Evolutionary conservation across 148 eudicot species (phyloP).

Genomic region (Rhododendron simsii): DNA sequence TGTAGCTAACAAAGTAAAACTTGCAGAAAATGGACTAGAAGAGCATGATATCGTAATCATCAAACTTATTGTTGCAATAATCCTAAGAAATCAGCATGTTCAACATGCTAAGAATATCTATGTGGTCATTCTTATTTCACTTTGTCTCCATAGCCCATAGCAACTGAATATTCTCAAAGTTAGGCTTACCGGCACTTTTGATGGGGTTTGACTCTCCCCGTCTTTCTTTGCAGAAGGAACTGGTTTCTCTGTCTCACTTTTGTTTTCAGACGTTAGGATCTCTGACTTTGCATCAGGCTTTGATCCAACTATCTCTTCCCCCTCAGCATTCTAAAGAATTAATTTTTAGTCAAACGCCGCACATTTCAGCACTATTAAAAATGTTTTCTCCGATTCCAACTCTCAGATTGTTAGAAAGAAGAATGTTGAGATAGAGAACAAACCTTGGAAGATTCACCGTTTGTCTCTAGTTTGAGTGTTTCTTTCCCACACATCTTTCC

Average conservation of each 20-base stretch:
- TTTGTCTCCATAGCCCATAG: background rate
- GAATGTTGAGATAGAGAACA: slow-evolving; percentile 6
- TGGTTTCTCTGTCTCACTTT: slow-evolving; percentile 55
- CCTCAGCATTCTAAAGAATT: slow-evolving; percentile 22
- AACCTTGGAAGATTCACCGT: slow-evolving; percentile 77
- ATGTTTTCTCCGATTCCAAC: background rate
- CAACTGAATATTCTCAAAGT: background rate
- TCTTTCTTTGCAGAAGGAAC: slow-evolving; percentile 46
- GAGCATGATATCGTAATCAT: background rate
- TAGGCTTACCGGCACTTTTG: slow-evolving; percentile 38
- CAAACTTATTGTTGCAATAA: background rate
- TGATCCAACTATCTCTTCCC: slow-evolving; percentile 37
- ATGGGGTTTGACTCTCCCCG: slow-evolving; percentile 49
- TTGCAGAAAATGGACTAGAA: slow-evolving; percentile 7
- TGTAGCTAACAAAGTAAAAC: background rate
- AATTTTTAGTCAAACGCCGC: slow-evolving; percentile 1
- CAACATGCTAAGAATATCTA: background rate
- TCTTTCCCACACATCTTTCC: slow-evolving; percentile 45
- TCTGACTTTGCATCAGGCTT: slow-evolving; percentile 59
- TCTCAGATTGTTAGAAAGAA: background rate
- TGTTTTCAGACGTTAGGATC: slow-evolving; percentile 37
- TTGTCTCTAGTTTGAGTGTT: slow-evolving; percentile 53
- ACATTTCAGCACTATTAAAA: background rate
- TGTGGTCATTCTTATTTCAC: background rate
- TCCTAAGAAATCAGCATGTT: background rate